phyloP scores from a whole-genome alignment of 2,329 filamentous ascomycete species.

The Geosmithia flava region DNA sequence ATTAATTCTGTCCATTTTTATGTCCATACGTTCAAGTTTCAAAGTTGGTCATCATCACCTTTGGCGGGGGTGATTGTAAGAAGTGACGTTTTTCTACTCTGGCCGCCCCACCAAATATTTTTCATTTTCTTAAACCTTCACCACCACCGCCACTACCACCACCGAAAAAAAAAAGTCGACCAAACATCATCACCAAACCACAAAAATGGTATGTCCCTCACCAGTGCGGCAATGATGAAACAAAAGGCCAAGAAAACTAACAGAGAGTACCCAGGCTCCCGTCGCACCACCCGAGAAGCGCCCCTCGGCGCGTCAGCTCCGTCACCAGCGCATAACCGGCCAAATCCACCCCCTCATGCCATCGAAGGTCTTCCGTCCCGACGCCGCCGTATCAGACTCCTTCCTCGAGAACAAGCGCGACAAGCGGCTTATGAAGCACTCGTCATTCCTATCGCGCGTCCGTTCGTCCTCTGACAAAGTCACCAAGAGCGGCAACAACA shows the following conservation, averaged over 20 bases:
- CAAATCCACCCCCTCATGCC: conserved; percentile 36
- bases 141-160: too few species aligned
- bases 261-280: conserved; percentile 9
- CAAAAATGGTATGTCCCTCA: too few species aligned
- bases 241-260: background rate
- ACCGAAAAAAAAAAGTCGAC: too few species aligned
- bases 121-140: too few species aligned
- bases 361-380: conserved; percentile 36
- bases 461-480: conserved; percentile 9
- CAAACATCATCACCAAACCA: too few species aligned
- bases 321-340: conserved; percentile 35
- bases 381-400: conserved; percentile 36
- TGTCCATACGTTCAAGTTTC: too few species aligned
- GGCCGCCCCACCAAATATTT: too few species aligned
- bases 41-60: background rate
- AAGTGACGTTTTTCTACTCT: background rate
- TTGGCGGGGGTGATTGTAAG: background rate
- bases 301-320: conserved; percentile 44
- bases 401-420: conserved; percentile 70
- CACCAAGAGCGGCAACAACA: conserved; percentile 1
- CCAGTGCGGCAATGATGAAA: background rate
- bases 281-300: conserved; percentile 30
- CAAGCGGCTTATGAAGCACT: conserved; percentile 73
- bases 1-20: conserved; percentile 24
- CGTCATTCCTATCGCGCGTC: conserved; percentile 65